Evolutionary conservation across 2,329 filamentous ascomycete species (phyloP), one percentile per base, ranked within the genome.

Genomic region (Colletotrichum lindemuthianum): DNA sequence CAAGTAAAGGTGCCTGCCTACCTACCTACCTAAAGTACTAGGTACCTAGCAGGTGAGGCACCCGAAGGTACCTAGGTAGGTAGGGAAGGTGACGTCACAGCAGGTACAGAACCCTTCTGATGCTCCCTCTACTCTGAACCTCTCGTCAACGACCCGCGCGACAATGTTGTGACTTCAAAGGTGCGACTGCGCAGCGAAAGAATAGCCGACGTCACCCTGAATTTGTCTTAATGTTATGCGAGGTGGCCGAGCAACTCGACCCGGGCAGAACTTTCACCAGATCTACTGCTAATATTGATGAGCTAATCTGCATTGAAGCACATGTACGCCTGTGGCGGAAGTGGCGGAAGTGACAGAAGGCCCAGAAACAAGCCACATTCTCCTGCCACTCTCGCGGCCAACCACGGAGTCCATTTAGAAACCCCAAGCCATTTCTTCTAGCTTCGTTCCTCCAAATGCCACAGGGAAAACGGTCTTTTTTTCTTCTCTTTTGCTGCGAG

Each of bases 351-450:
- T 58, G 55, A 58, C 55, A 58, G 34, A 44, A 49, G 49, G 44
- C 51, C 47, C 24, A 24, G 24, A 60, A 54, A 4, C 43, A 63
- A 63, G 56, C 61, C 44, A 60, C 61, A 50, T 24, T 13, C 48
- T 49, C 55, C 60, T 60, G 37, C 37, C 44, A 56, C 24, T 60
- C 53, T 37, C 48, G 49, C 39, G 39, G 36, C 32, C 48, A 43
- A 41, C 15, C 55, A 45, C 15, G 34, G n/a, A 55, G 32, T 40
- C 32, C 5, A 47, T 33, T 56, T 52, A 56, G 61, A 12, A 34
- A 13, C 24, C 32, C 15, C 16, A 39, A 45, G 45, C 59, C 45
- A 57, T 39, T 8, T 44, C 40, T 61, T 51, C 58, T 56, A 56
- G 57, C 61, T 33, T 15, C 36, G 13, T 48, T 61, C 45, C 56